These are phyloP conservation scores for Lasiosphaeria hispida DNA, from an alignment of 495 filamentous ascomycete species.

Conservation along the genomic window DNA sequence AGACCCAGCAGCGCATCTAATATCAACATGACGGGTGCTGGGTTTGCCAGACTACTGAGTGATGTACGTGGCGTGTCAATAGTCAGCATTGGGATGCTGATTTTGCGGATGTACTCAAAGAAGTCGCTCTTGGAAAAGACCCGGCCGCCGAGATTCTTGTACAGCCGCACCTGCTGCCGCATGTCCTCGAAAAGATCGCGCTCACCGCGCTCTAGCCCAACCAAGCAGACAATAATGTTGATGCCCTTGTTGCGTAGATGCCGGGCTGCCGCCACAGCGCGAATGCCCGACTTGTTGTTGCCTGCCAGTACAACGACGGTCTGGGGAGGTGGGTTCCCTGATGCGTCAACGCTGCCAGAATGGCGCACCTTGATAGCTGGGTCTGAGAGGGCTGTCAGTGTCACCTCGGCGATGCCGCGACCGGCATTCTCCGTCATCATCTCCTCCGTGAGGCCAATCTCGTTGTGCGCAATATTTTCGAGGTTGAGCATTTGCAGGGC, in stretches of 20 bases:
- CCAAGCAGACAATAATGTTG: slow-evolving; percentile 76
- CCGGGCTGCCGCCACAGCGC: slow-evolving; percentile 80
- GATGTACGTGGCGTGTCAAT: slow-evolving; percentile 37
- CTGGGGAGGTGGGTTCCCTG: slow-evolving; percentile 35
- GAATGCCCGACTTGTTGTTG: slow-evolving; percentile 79
- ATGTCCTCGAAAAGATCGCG: slow-evolving; percentile 65
- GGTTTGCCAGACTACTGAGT: slow-evolving; percentile 31
- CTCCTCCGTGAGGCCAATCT: slow-evolving; percentile 81
- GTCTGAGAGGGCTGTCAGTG: slow-evolving; percentile 59
- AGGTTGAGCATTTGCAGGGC: slow-evolving; percentile 85
- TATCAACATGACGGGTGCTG: slow-evolving; percentile 68
- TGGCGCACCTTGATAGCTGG: slow-evolving; percentile 52
- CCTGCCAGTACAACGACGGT: slow-evolving; percentile 82
- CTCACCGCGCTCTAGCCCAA: slow-evolving; percentile 71
- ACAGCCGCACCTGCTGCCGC: slow-evolving; percentile 70
- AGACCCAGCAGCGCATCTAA: slow-evolving; percentile 86
- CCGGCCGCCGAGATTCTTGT: slow-evolving; percentile 71
- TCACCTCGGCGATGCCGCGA: slow-evolving; percentile 80
- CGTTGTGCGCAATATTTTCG: slow-evolving; percentile 79
- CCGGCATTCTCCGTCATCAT: slow-evolving; percentile 90
- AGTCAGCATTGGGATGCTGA: slow-evolving; percentile 36
- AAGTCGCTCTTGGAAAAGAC: slow-evolving; percentile 57
- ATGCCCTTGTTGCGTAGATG: slow-evolving; percentile 80
- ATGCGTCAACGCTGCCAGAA: slow-evolving; percentile 34
- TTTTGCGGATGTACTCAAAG: slow-evolving; percentile 47